Evolutionary conservation across 1,284 basidiomycete genomes (phyloP).

Genomic region (Inonotus hispidus): DNA sequence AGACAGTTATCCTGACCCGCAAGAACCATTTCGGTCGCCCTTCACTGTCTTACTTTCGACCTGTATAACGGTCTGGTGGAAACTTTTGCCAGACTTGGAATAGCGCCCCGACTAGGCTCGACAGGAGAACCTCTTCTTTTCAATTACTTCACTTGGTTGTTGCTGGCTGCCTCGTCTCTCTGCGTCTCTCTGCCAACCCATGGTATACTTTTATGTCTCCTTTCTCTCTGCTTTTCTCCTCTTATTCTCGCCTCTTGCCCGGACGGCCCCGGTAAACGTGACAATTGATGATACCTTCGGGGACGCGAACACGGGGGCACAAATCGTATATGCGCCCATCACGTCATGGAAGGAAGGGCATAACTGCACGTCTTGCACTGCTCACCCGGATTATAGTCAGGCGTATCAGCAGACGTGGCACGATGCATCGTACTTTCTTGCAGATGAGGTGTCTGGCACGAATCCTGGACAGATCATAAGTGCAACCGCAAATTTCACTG

Average conservation of each 20-base stretch:
- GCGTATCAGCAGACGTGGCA: conserved; percentile 7
- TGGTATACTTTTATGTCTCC: background rate
- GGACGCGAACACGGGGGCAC: conserved; percentile 7
- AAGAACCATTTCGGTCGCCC: too few species aligned
- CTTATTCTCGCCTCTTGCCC: background rate
- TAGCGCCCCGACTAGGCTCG: background rate
- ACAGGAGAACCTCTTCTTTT: background rate
- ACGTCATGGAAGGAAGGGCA: conserved; percentile 1
- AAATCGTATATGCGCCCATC: conserved; percentile 9
- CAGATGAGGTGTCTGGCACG: background rate
- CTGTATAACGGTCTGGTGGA: background rate
- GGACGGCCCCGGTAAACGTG: conserved; percentile 4
- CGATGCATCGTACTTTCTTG: conserved; percentile 2
- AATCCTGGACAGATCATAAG: background rate
- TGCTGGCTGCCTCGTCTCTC: background rate
- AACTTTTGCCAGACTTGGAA: background rate
- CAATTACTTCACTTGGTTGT: background rate
- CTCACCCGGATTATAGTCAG: background rate
- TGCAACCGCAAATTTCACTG: conserved; percentile 10
- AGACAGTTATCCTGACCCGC: too few species aligned
- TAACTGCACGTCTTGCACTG: background rate
- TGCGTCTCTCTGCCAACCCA: background rate
- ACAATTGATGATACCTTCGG: conserved; percentile 16
- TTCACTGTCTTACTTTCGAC: too few species aligned
- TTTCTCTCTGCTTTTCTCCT: background rate